Evolutionary conservation across 768 basidiomycete species (phyloP).

Genomic region (Daedaleopsis nitida): DNA sequence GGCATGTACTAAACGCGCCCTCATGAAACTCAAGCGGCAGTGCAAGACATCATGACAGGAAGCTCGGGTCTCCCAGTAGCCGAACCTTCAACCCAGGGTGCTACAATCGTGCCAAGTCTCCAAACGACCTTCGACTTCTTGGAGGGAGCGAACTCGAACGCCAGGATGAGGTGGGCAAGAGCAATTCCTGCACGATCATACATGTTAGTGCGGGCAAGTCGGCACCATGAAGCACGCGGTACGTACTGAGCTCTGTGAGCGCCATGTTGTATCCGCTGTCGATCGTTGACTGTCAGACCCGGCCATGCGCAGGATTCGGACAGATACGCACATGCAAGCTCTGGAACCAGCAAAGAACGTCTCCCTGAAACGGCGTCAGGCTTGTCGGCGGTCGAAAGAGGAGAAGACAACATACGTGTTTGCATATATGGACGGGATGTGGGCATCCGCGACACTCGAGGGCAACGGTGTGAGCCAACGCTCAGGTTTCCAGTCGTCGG

Average conservation of each 20-base stretch:
- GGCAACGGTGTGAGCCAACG: conserved; percentile 15
- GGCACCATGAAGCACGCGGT: too few species aligned
- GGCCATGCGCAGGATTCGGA: too few species aligned
- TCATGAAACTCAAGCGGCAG: too few species aligned
- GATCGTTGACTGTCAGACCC: not conserved
- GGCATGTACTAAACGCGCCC: too few species aligned
- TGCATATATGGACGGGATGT: conserved; percentile 3
- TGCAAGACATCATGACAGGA: not conserved
- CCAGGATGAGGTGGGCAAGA: not conserved
- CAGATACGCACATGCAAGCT: conserved; percentile 6
- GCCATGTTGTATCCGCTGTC: conserved; percentile 13
- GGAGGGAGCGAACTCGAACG: conserved; percentile 2
- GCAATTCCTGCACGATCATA: not conserved
- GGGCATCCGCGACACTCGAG: not conserved
- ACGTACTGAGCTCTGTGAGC: conserved; percentile 7
- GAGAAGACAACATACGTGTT: not conserved
- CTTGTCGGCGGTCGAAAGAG: too few species aligned
- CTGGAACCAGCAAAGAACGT: conserved; percentile 5
- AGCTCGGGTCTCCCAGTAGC: not conserved
- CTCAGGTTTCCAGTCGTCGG: conserved; percentile 12
- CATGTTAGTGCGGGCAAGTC: not conserved
- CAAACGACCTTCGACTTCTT: conserved; percentile 3
- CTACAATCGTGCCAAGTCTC: not conserved
- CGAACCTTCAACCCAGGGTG: not conserved
- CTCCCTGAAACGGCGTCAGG: not conserved